A percentile compares a stretch with the other conserved stretches of the same genome.
Conservation (phyloP, 495 filamentous ascomycete species). For the Lindgomyces ingoldianus region DNA sequence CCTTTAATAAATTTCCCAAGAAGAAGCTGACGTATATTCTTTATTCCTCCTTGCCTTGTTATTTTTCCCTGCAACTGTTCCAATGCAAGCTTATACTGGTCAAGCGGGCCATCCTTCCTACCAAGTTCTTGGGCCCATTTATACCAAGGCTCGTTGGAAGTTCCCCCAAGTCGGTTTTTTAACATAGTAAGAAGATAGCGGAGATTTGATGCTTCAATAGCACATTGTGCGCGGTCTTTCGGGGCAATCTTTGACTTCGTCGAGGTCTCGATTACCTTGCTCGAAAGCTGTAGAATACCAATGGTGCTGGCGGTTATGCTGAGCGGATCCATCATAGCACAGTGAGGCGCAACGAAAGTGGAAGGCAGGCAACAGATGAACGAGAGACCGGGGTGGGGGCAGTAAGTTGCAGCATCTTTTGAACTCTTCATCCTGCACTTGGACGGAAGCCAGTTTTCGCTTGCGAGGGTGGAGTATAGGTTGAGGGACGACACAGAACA, state of each 20-base stretch:
- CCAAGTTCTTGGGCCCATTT: slow-evolving; percentile 26
- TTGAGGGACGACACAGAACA: too few relatives aligned
- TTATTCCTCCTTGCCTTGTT: slow-evolving; percentile 17
- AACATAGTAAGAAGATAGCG: slow-evolving; percentile 38
- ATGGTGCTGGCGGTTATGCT: slow-evolving; percentile 41
- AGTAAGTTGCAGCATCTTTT: too few relatives aligned
- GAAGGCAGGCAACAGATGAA: too few relatives aligned
- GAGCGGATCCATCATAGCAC: slow-evolving; percentile 38
- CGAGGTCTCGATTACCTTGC: slow-evolving; percentile 37
- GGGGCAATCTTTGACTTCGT: slow-evolving; percentile 41
- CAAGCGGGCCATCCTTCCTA: slow-evolving; percentile 35
- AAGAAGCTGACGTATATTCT: slow-evolving; percentile 25
- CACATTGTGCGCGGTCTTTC: slow-evolving; percentile 36
- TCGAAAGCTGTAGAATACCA: slow-evolving; percentile 35
- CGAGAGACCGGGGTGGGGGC: too few relatives aligned
- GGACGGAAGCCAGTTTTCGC: too few relatives aligned
- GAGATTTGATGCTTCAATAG: slow-evolving; percentile 35
- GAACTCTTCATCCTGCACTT: too few relatives aligned
- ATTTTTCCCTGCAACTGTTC: slow-evolving; percentile 34
- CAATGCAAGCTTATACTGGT: slow-evolving; percentile 36
- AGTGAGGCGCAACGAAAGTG: too few relatives aligned
- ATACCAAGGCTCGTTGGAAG: slow-evolving; percentile 27
- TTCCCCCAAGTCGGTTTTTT: slow-evolving; percentile 33
- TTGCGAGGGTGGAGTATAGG: too few relatives aligned
- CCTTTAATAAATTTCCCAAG: slow-evolving; percentile 43